These are phyloP conservation scores for Chloromonas sp. DNA, from an alignment of 163 green algal genomes.

Conservation along the genomic window DNA sequence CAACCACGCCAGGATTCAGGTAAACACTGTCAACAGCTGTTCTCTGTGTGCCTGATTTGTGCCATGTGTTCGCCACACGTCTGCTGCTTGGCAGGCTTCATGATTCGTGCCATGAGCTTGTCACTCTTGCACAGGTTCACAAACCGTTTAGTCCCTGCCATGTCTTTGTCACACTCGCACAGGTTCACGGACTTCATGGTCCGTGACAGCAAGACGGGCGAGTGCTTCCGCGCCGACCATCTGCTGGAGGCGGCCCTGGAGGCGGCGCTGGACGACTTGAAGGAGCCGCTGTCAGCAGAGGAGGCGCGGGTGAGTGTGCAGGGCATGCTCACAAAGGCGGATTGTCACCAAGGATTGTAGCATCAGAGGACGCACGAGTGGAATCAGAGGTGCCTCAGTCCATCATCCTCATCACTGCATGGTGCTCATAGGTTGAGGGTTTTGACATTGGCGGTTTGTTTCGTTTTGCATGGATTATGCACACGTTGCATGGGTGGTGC, in stretches of 20 bases:
- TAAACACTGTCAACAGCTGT: no score
- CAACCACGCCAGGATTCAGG: no score
- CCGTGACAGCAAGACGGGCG: slow-evolving; percentile 79
- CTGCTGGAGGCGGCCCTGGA: slow-evolving; percentile 86
- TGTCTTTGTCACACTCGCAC: background rate
- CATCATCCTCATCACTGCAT: no score
- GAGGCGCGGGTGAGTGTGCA: slow-evolving; percentile 33
- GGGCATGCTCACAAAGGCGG: background rate
- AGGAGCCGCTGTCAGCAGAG: slow-evolving; percentile 40
- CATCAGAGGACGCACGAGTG: no score
- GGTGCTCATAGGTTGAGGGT: no score
- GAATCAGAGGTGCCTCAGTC: no score
- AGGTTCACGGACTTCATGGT: slow-evolving; percentile 98
- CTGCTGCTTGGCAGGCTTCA: slow-evolving; percentile 90
- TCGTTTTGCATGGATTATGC: no score
- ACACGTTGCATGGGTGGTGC: no score
- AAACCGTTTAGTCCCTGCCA: slow-evolving; percentile 96
- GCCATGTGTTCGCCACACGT: slow-evolving; percentile 36
- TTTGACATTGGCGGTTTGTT: no score
- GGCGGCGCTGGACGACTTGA: slow-evolving; percentile 69
- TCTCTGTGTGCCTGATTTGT: slow-evolving; percentile 82
- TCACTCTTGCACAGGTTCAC: slow-evolving; percentile 64
- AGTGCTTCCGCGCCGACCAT: slow-evolving; percentile 93
- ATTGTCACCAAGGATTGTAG: no score
- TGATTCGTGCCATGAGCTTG: slow-evolving; percentile 79